A percentile compares a stretch with the other conserved stretches of the same genome.
phyloP scores from a whole-genome alignment of 805 yeast genomes.

The Lipomyces yamadae region DNA sequence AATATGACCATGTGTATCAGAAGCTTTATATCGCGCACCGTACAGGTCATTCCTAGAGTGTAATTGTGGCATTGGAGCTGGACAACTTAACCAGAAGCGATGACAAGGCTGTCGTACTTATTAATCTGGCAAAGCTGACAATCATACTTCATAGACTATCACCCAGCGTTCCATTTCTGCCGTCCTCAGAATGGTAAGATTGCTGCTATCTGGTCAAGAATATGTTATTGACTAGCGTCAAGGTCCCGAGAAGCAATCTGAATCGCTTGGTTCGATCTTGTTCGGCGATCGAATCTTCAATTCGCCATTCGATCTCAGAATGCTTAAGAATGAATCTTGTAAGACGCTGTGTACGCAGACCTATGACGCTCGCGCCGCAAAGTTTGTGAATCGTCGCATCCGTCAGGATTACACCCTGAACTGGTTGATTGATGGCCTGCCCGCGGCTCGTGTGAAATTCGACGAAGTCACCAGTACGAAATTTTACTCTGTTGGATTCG shows the following conservation, averaged over 20 bases:
- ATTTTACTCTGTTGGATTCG: conserved; percentile 82
- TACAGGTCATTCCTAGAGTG: not conserved
- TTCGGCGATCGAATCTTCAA: conserved; percentile 95
- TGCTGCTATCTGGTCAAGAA: not conserved
- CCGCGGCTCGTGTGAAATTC: conserved; percentile 67
- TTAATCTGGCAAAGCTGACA: not conserved
- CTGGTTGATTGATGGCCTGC: conserved; percentile 94
- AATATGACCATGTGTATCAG: not conserved
- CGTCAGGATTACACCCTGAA: conserved; percentile 84
- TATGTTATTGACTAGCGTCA: not conserved
- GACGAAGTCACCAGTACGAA: conserved; percentile 64
- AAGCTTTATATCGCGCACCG: not conserved
- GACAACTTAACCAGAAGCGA: not conserved
- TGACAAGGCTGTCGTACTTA: not conserved
- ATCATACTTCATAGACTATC: conserved; percentile 61
- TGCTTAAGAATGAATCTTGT: conserved; percentile 77
- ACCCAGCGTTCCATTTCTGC: conserved; percentile 83
- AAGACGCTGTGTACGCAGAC: conserved; percentile 61
- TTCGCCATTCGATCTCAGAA: conserved; percentile 81
- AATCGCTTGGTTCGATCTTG: conserved; percentile 87
- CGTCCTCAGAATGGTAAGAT: conserved; percentile 63
- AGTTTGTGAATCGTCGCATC: conserved; percentile 77
- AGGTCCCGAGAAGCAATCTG: conserved; percentile 65
- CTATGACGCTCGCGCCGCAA: conserved; percentile 69
- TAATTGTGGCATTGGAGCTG: not conserved